Percentiles rank a stretch among this genome's conserved stretches.
These are phyloP conservation scores for Wallemia ichthyophaga DNA, from an alignment of 1,284 basidiomycete genomes.

Conservation along the genomic window DNA sequence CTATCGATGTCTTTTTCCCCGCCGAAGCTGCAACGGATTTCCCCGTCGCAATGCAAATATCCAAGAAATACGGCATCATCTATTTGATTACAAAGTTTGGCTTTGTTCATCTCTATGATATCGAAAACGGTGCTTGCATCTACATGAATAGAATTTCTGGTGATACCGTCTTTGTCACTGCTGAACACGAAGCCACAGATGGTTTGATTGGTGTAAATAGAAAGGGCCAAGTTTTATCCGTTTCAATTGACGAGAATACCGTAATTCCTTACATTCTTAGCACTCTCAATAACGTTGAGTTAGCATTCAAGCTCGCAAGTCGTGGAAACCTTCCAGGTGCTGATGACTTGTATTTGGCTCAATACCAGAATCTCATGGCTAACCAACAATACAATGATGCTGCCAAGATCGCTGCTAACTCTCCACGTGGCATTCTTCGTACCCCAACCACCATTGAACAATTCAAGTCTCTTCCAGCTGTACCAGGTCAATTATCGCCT, in stretches of 20 bases:
- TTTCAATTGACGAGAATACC: slow-evolving; percentile 86
- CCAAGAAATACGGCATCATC: slow-evolving; percentile 82
- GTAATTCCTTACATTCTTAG: slow-evolving; percentile 82
- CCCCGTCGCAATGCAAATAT: slow-evolving; percentile 99
- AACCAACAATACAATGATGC: slow-evolving; percentile 75
- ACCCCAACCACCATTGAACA: slow-evolving; percentile 89
- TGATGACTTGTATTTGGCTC: slow-evolving; percentile 84
- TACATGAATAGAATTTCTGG: slow-evolving; percentile 99
- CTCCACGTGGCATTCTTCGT: slow-evolving; percentile 79
- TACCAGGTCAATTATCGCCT: slow-evolving; percentile 70
- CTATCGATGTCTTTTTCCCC: slow-evolving; percentile 97
- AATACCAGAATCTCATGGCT: slow-evolving; percentile 79
- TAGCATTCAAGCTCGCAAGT: slow-evolving; percentile 92
- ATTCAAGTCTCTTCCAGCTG: slow-evolving; percentile 80
- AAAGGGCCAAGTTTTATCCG: slow-evolving; percentile 93
- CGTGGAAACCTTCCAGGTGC: slow-evolving; percentile 92
- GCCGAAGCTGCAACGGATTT: slow-evolving; percentile 95
- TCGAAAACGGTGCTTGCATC: slow-evolving; percentile 91
- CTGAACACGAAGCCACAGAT: slow-evolving; percentile 71
- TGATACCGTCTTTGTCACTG: slow-evolving; percentile 96
- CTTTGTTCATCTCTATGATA: slow-evolving; percentile 96
- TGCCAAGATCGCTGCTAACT: slow-evolving; percentile 96
- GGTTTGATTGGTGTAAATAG: slow-evolving; percentile 99
- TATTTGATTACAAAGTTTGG: slow-evolving; percentile 98
- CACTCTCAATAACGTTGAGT: slow-evolving; percentile 84